phyloP scores from a whole-genome alignment of 306 rosid genomes.

The Malus asiatica region DNA sequence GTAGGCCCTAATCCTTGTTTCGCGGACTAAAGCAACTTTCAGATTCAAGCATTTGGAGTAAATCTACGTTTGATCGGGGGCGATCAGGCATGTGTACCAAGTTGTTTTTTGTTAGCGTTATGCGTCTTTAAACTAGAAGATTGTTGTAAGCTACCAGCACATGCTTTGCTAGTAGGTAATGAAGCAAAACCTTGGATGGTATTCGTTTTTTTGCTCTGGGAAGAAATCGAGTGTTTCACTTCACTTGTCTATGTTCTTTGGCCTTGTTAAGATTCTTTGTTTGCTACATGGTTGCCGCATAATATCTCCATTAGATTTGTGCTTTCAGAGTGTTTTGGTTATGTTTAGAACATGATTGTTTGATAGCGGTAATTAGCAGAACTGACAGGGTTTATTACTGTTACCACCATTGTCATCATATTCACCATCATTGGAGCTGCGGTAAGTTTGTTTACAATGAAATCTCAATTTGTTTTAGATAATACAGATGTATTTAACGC shows the following conservation, averaged over 20 bases:
- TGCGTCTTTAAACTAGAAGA: background rate
- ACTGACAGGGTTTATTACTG: too few species aligned
- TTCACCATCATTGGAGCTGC: too few species aligned
- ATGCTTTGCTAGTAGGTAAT: background rate
- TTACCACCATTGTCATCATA: too few species aligned
- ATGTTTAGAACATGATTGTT: too few species aligned
- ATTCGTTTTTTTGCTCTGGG: background rate
- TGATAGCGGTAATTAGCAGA: too few species aligned
- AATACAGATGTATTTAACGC: constrained; percentile 25
- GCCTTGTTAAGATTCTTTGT: background rate
- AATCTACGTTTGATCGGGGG: background rate
- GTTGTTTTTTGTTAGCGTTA: background rate
- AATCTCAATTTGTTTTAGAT: too few species aligned
- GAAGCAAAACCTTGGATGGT: background rate
- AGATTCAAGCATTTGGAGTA: background rate
- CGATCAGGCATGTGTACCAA: background rate
- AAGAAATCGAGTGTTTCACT: background rate
- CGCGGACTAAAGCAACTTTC: background rate
- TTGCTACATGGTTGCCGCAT: background rate
- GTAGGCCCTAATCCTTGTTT: background rate
- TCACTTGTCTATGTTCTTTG: background rate
- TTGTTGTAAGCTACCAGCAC: background rate
- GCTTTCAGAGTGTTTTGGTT: background rate
- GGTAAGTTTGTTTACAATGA: too few species aligned
- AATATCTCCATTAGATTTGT: background rate